Evolutionary conservation across 805 yeast genomes (phyloP), one percentile per base, ranked within the genome.

Genomic region (Lachancea lanzarotensis): DNA sequence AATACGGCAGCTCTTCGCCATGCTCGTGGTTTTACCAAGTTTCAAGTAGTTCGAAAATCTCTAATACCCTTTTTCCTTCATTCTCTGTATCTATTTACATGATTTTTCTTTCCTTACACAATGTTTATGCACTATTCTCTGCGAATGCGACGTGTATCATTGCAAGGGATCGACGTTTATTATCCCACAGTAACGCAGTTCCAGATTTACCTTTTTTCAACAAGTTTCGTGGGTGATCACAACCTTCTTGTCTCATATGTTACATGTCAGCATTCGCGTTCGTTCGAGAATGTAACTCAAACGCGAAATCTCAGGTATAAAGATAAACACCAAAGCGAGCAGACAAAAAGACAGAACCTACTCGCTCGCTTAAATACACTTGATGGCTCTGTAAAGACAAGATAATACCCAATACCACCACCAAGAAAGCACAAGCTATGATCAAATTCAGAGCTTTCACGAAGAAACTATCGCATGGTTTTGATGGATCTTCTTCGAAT

Each of bases 301-400:
- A 42, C 45, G 45, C 45, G 45, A 42, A 42, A 42, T 20, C 20
- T 29, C 6, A 13, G 37, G 36, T 42, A 42, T 42, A 42, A 42
- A 42, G 38, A 34, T 20, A 29, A 40, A 33, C 39, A 35, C 22
- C 17, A 17, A 22, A 12, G 32, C 33, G 11, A 33, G 30, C 27
- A 19, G 26, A 19, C 19, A 12, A 17, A 34, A 34, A 33, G 17
- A 9, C 31, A 29, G 31, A 12, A 12, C 15, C 13, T 4, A 12
- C 13, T 11, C 7, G 11, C 31, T 7, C 31, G 13, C 31, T 29
- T 5, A 7, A 11, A 6, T 7, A 12, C 13, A 4, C 31, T 29
- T 13, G 13, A 5, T 7, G 25, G 25, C 25, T 22, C 25, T 22
- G n/a, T 8, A 22, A 4, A 22, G 8, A 22, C 25, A 22, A n/a